Conservation (phyloP, 1,284 basidiomycete species). For the Marasmius tenuissimus region DNA sequence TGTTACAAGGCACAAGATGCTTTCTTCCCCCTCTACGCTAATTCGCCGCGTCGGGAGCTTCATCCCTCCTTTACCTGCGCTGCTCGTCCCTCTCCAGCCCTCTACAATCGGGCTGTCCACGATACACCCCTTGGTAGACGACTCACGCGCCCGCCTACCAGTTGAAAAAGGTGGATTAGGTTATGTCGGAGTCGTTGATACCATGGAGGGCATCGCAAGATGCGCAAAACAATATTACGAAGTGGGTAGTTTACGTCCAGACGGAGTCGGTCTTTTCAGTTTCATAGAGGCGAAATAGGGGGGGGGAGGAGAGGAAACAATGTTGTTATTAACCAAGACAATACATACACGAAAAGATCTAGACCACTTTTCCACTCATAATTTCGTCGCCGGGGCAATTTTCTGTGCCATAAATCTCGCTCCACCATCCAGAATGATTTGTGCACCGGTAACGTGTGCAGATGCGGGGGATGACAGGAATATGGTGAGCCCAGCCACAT, state of each 20-base stretch:
- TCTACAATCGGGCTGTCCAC: constrained; percentile 44
- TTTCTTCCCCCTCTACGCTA: too few relatives aligned
- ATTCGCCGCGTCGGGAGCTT: constrained; percentile 13
- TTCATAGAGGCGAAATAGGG: too few relatives aligned
- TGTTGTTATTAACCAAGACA: background rate
- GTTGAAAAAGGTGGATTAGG: constrained; percentile 50
- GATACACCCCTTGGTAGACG: constrained; percentile 52
- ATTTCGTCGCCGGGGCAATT: background rate
- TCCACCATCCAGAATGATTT: constrained; percentile 74
- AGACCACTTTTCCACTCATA: background rate
- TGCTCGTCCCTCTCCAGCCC: constrained; percentile 52
- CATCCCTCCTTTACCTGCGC: constrained; percentile 39
- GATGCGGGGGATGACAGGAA: constrained; percentile 75
- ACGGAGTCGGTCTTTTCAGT: too few relatives aligned
- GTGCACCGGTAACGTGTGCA: constrained; percentile 75
- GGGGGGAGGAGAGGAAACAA: background rate
- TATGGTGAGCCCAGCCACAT: constrained; percentile 75
- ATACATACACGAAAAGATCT: background rate
- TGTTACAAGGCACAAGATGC: constrained; percentile 26
- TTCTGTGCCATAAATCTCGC: constrained; percentile 24
- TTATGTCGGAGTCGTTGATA: constrained; percentile 43
- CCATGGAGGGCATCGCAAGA: constrained; percentile 27
- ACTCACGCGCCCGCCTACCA: constrained; percentile 45
- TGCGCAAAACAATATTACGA: background rate
- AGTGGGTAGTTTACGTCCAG: background rate